These are phyloP conservation scores for Misopates orontium DNA, from an alignment of 257 asterid species.

Conservation along the genomic window DNA sequence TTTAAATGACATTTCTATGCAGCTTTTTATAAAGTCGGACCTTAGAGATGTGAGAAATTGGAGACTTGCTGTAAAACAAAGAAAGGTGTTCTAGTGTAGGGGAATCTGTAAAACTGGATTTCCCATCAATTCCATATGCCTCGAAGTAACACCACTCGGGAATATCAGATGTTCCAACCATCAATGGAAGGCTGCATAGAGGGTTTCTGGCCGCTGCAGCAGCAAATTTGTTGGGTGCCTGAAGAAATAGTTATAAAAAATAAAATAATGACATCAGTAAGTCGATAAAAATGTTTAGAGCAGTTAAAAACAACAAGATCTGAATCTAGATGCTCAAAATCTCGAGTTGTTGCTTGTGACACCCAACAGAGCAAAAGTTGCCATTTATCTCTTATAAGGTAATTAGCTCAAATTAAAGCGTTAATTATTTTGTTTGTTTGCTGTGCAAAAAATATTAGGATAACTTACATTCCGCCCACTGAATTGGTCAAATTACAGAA, in stretches of 20 bases:
- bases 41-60: conserved; percentile 55
- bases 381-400: too few relatives aligned
- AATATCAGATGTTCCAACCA: conserved; percentile 65
- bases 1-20: neutral
- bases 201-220: conserved; percentile 69
- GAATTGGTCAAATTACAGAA: too few relatives aligned
- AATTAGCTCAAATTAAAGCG: too few relatives aligned
- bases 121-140: conserved; percentile 54
- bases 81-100: conserved; percentile 55
- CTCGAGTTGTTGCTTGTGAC: too few relatives aligned
- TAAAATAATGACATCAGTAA: too few relatives aligned
- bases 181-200: conserved; percentile 59
- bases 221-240: conserved; percentile 63
- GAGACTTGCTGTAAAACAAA: conserved; percentile 51
- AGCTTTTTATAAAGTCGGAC: conserved; percentile 23
- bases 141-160: conserved; percentile 71
- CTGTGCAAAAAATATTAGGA: too few relatives aligned
- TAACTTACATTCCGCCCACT: too few relatives aligned
- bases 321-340: too few relatives aligned
- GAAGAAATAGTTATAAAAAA: conserved; percentile 9
- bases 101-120: conserved; percentile 46
- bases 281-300: too few relatives aligned
- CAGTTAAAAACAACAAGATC: too few relatives aligned
- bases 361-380: too few relatives aligned
- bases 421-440: too few relatives aligned